Base-by-base conservation (phyloP, 2,329 filamentous ascomycete species). In the Neonectria sp. region DNA sequence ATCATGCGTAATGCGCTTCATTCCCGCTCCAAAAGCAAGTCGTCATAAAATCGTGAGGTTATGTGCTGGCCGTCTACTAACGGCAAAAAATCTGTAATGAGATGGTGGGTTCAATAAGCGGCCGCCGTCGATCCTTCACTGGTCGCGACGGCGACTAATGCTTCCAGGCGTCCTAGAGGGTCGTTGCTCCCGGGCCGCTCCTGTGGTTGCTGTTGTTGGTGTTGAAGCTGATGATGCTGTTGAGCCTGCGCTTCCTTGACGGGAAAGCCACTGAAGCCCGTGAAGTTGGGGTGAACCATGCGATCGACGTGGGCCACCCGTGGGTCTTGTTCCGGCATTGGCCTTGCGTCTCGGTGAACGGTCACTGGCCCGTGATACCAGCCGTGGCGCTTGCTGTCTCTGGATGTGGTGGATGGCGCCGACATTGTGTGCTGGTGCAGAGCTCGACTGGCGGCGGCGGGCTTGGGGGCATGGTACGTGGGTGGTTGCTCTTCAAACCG, bases 321-420 rank as follows among this genome's bases (percentile, higher is more conserved):
- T 3, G 74, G 68, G n/a, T 81, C 79, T 25, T 78, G 75, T 15
- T 73, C 67, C 1, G 70, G 65, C 4, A 72, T 73, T 1, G 74
- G 70, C 13, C 75, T 76, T 6, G 79, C 78, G 63, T 83, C 82
- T 21, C 81, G 80, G 15, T 82, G 80, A 3, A 79, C 75, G 1
- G 80, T 76, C 13, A 80, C 76, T 0, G 86, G 85, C 0, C 86
- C 86, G 46, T 93, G 89, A 73, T 94, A 94, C 92, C 92, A 95
- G 1, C 87, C 92, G 66, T 91, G 90, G 3, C 92, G 87, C 76
- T 92, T 93, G 33, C 82, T 83, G 69, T 89, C 90, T 9, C 89
- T 86, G 4, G 88, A 84, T 0, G 88, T 89, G 11, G 86, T 82
- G 0, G 85, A 83, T 1, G 89, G 89, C 1, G 89, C 88, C 4